A percentile compares a stretch with the other conserved stretches of the same genome.
Evolutionary conservation across 768 basidiomycete genomes (phyloP).

Genomic region (Albatrellus ellisii): DNA sequence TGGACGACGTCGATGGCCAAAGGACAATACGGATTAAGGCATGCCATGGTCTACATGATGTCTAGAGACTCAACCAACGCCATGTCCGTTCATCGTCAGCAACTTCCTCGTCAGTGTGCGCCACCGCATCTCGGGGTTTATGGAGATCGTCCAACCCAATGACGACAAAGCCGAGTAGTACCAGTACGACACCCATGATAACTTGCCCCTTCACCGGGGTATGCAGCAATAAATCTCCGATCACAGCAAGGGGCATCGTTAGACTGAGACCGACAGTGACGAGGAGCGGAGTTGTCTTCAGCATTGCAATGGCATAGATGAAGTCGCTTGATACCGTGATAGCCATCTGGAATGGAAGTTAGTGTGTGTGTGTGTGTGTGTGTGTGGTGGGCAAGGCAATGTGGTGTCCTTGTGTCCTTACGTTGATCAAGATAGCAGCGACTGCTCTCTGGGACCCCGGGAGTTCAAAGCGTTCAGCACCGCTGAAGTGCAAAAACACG

Average conservation of each 20-base stretch:
- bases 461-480: constrained; percentile 60
- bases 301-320: constrained; percentile 80
- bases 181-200: constrained; percentile 61
- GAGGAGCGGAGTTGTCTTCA: constrained; percentile 91
- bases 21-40: too few relatives aligned
- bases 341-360: constrained; percentile 40
- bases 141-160: constrained; percentile 45
- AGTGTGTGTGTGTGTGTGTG: constrained; percentile 1
- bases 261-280: constrained; percentile 88
- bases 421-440: constrained; percentile 41
- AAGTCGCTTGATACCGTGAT: constrained; percentile 82
- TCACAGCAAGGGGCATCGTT: constrained; percentile 84
- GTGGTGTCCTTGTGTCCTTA: constrained; percentile 17
- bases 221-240: constrained; percentile 63
- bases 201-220: constrained; percentile 45
- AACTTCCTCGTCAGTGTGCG: neutral
- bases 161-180: constrained; percentile 64
- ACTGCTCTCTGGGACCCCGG: constrained; percentile 41
- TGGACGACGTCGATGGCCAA: neutral
- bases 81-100: neutral
- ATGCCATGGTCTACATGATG: too few relatives aligned
- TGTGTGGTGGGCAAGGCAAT: neutral
- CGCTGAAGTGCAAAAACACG: constrained; percentile 58
- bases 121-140: constrained; percentile 8
- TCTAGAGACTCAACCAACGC: neutral